Percentiles rank a stretch among this genome's conserved stretches.
Evolutionary conservation across 192 early-diverging fungal species (phyloP).

Genomic region (Coemansia sp.): DNA sequence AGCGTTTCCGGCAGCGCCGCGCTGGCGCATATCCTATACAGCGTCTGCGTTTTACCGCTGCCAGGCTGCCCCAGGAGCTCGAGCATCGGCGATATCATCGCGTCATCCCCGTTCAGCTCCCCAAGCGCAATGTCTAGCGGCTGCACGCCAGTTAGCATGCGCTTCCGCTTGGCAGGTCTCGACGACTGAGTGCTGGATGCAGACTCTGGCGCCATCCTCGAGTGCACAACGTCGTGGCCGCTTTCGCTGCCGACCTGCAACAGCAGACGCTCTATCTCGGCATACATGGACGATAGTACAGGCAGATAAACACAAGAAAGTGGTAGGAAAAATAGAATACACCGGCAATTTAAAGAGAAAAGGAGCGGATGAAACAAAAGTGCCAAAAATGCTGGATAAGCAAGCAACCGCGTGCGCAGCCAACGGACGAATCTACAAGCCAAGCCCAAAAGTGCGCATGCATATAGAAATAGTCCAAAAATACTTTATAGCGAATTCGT

Average conservation of each 20-base stretch:
- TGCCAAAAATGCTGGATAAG: too few species aligned
- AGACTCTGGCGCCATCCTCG: not conserved
- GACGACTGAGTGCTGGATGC: not conserved
- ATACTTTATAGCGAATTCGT: too few species aligned
- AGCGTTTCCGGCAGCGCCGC: constrained; percentile 5
- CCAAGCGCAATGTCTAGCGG: constrained; percentile 17
- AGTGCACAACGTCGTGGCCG: constrained; percentile 12
- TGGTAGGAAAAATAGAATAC: not conserved
- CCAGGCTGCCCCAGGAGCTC: constrained; percentile 36
- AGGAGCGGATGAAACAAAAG: not conserved
- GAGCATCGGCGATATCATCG: constrained; percentile 6
- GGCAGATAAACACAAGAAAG: not conserved
- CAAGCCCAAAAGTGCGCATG: too few species aligned
- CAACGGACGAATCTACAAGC: too few species aligned
- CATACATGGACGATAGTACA: constrained; percentile 12
- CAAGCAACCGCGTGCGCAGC: too few species aligned
- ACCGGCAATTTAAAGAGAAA: not conserved
- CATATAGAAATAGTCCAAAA: too few species aligned
- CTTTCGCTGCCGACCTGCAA: constrained; percentile 26
- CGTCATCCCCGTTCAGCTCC: not conserved
- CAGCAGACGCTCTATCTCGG: constrained; percentile 28
- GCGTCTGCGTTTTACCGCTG: constrained; percentile 43
- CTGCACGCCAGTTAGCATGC: constrained; percentile 13
- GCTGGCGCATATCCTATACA: constrained; percentile 30
- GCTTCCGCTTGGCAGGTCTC: not conserved